Evolutionary conservation across 768 basidiomycete genomes (phyloP), one percentile per base, ranked within the genome.

Genomic region (Naematelia encephala): DNA sequence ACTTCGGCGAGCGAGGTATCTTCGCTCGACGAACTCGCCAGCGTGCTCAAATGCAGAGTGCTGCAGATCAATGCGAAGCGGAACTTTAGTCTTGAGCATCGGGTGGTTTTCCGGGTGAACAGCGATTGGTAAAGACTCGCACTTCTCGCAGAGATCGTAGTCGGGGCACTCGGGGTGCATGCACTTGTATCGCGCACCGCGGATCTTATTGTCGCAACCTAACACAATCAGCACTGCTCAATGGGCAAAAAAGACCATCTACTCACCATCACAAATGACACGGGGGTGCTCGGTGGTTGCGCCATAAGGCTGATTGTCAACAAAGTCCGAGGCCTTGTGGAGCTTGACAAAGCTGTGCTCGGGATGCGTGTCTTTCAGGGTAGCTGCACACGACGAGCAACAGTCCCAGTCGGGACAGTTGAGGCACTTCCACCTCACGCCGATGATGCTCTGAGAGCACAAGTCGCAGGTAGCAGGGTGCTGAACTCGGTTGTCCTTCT

Each of bases 81-180:
- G 63, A 22, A 70, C 58, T 55, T 71, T 75, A 44, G 69, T 70
- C 65, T 78, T 78, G 56, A 78, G 65, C 68, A 78, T 70, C 2
- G 71, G 69, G 56, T 78, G 77, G 25, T 66, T 54, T 2, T 42
- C 54, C 4, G 74, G 73, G 57, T 78, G 77, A 2, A 60, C 56
- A 1, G 64, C 56, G 27, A 64, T 60, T 5, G 75, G 72, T 1
- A 62, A 22, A 1, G 70, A 59, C 57, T 78, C 77, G 69, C 75
- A 78, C 22, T 62, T 58, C 34, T 72, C 72, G 58, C 77, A 78
- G 1, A 78, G 68, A 56, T 79, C 78, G 53, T 71, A 77, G 59
- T 79, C 77, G 16, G 72, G 68, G 60, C 78, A 79, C 34, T 57
- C 57, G 8, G 76, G 76, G 69, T 78, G 77, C 60, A 73, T 68